Evolutionary conservation across 306 rosid species (phyloP).

Genomic region (Sphenostylis stenocarpa): DNA sequence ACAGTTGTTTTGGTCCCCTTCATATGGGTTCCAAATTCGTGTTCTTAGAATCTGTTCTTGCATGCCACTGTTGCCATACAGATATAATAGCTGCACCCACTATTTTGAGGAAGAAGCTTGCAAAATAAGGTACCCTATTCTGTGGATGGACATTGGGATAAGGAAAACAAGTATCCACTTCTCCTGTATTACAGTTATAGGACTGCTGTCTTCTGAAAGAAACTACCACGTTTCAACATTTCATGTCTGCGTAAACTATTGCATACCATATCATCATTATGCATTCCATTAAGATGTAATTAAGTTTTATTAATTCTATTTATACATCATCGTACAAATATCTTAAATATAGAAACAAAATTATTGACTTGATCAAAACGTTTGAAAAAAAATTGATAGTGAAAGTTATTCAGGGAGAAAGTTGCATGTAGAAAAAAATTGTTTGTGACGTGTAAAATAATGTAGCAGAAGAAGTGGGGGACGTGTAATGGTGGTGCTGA

Average conservation of each 20-base stretch:
- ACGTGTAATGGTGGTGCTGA: neutral
- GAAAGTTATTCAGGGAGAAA: too few species aligned
- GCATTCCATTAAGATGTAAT: too few species aligned
- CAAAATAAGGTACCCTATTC: neutral
- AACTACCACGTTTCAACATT: conserved; percentile 16
- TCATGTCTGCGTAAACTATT: neutral
- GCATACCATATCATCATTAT: too few species aligned
- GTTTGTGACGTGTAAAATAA: too few species aligned
- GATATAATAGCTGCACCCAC: conserved; percentile 17
- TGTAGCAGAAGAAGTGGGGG: neutral
- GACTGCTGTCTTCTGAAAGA: conserved; percentile 3
- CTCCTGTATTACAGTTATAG: conserved; percentile 12
- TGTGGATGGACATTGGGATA: conserved; percentile 2
- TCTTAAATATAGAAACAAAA: too few species aligned
- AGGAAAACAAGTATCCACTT: neutral
- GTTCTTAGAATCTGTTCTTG: conserved; percentile 31
- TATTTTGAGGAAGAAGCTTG: neutral
- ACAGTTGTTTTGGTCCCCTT: conserved; percentile 38
- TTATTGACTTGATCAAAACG: too few species aligned
- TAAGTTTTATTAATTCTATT: too few species aligned
- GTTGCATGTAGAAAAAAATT: too few species aligned
- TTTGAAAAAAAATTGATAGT: too few species aligned
- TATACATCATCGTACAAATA: too few species aligned
- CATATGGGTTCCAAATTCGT: conserved; percentile 1
- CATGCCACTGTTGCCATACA: conserved; percentile 27